Evolutionary conservation across 208 protist species (phyloP).

Genomic region (Crithidia thermophila): DNA sequence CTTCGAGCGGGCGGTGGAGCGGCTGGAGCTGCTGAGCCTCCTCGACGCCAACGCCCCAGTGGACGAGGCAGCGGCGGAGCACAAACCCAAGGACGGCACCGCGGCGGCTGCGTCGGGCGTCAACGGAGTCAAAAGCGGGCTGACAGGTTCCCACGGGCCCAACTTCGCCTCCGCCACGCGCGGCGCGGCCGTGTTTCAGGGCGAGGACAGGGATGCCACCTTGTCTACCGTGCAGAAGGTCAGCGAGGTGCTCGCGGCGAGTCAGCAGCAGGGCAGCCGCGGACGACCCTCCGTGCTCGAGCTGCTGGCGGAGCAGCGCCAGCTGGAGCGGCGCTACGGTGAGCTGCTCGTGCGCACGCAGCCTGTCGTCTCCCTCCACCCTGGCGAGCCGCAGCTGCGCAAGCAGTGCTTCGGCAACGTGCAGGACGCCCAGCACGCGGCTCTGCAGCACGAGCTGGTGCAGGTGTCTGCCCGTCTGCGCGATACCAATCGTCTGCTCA

Average conservation of each 20-base stretch:
- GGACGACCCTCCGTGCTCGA: conserved; percentile 81
- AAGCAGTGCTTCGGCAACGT: conserved; percentile 28
- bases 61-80: conserved; percentile 7
- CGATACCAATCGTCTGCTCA: conserved; percentile 82
- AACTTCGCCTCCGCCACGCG: conserved; percentile 5
- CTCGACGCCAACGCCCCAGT: conserved; percentile 58
- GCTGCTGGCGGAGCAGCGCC: conserved; percentile 74
- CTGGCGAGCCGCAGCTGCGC: conserved; percentile 63
- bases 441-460: conserved; percentile 66
- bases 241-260: conserved; percentile 29
- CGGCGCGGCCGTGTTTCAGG: conserved; percentile 17
- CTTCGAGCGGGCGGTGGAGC: conserved; percentile 89
- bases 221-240: conserved; percentile 21
- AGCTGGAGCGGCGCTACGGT: conserved; percentile 81
- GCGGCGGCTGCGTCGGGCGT: background rate
- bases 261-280: conserved; percentile 33
- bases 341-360: conserved; percentile 72
- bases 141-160: too few species aligned
- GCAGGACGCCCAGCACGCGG: conserved; percentile 36
- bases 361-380: conserved; percentile 44
- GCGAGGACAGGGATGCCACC: conserved; percentile 2
- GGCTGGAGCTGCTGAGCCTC: conserved; percentile 85
- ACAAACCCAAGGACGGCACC: background rate
- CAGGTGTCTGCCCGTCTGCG: conserved; percentile 67
- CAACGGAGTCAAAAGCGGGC: too few species aligned